Base-by-base conservation (phyloP, 345 rosid genomes). In the Sisymbrium altissimum region DNA sequence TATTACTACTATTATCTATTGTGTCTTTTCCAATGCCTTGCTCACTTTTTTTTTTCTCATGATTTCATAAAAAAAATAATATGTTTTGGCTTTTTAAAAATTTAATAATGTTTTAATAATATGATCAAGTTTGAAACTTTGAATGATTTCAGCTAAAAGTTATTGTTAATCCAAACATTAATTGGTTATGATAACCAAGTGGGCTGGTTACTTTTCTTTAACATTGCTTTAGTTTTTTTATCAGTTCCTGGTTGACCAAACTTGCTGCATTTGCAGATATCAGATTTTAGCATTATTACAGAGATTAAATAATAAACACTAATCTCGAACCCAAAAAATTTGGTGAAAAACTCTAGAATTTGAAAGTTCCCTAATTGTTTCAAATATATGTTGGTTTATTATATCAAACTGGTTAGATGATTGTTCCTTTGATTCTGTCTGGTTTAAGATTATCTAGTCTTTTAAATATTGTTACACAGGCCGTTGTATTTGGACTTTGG, bases 1-100 rank as follows among this genome's bases (percentile, higher is more conserved):
- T 21, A 29, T 53, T 29, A 54, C 25, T 29, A 54, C 35, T 53
- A 45, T 64, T 55, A 1, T 27, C 2, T 67, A 14, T 59, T 50
- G 12, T 56, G 73, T 66, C 78, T 66, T 74, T 74, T 19, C 73
- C 78, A 66, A 74, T 67, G 78, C 45, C 45, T 21, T 64, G 12
- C 56, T 33, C 13, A 11, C 6, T 54, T 27, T 29, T 17, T 36
- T 54, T 12, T 27, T 17, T n/a, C n/a, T 36, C 49, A 13, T 57
- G 50, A 15, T 73, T 73, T 73, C 30, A 55, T 64, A 33, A 29
- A 52, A 4, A 36, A 39, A 4, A 64, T 0, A 10, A 12, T 36
- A 59, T 60, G 56, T 50, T 32, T 58, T 13, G 1, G 1, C 19
- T 45, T 39, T 74, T 12, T 29, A 0, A 2, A 48, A n/a, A n/a